Percentiles rank a stretch among this genome's conserved stretches.
Conservation (phyloP, 331 rosid genomes). For the Pyracantha coccinea region DNA sequence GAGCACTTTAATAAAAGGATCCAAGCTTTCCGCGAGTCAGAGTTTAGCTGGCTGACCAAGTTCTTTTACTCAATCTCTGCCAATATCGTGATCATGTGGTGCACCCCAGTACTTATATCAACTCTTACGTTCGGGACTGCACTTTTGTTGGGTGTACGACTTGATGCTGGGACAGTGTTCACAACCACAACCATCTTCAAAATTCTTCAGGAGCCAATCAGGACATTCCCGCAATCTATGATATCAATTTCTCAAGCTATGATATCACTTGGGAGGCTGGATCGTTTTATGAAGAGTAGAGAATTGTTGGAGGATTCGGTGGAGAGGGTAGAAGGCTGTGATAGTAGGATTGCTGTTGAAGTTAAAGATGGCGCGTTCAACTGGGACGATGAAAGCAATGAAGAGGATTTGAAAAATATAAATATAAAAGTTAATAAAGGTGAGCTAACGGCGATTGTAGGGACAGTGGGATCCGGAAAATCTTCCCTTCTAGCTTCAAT, state of each 20-base stretch:
- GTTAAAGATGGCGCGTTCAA: constrained; percentile 56
- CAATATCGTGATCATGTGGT: constrained; percentile 65
- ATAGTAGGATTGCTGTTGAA: constrained; percentile 41
- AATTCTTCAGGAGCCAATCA: constrained; percentile 76
- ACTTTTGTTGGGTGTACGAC: constrained; percentile 42
- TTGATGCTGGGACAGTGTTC: constrained; percentile 81
- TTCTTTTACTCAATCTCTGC: constrained; percentile 60
- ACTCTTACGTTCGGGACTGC: constrained; percentile 74
- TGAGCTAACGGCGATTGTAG: constrained; percentile 74
- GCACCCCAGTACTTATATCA: constrained; percentile 54
- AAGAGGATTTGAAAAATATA: constrained; percentile 44
- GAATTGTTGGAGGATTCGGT: constrained; percentile 45
- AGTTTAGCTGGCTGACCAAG: constrained; percentile 71
- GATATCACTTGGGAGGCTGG: constrained; percentile 78
- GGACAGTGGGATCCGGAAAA: constrained; percentile 87
- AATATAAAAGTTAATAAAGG: constrained; percentile 56
- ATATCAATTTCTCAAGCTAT: constrained; percentile 84
- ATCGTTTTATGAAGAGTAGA: constrained; percentile 65
- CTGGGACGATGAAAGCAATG: constrained; percentile 77
- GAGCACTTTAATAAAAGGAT: constrained; percentile 74
- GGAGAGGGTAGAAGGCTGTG: constrained; percentile 50
- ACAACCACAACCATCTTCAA: constrained; percentile 73
- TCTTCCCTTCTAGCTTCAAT: constrained; percentile 78
- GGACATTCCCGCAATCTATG: constrained; percentile 77
- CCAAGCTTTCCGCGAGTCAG: constrained; percentile 40